Evolutionary conservation across 805 yeast genomes (phyloP).

Genomic region (Crinitomyces ghanaensis): DNA sequence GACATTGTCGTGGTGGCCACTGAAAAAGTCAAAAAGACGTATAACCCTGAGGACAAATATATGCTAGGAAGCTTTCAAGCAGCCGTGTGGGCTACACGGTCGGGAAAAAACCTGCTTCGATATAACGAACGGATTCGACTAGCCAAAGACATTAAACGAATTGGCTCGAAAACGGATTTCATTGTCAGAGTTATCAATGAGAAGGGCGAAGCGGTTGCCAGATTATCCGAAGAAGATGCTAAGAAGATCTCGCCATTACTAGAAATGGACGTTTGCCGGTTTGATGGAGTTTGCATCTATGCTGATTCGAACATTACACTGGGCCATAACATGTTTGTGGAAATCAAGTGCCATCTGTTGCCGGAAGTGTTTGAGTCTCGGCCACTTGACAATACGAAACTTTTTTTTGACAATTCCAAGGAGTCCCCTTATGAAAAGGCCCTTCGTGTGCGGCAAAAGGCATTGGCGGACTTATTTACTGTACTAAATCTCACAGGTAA

Average conservation of each 20-base stretch:
- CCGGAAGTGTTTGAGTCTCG: neutral
- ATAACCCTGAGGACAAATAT: conserved; percentile 14
- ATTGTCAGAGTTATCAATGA: conserved; percentile 25
- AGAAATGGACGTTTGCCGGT: conserved; percentile 40
- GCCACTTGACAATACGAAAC: neutral
- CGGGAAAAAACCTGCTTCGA: conserved; percentile 21
- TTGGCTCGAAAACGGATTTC: conserved; percentile 14
- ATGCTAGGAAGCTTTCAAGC: conserved; percentile 28
- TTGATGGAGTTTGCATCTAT: conserved; percentile 47
- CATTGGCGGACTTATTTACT: conserved; percentile 45
- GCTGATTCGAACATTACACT: conserved; percentile 48
- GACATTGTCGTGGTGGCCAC: neutral
- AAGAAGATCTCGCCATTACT: conserved; percentile 53
- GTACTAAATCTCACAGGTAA: conserved; percentile 27
- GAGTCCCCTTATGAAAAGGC: conserved; percentile 46
- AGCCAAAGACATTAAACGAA: neutral
- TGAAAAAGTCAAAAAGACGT: neutral
- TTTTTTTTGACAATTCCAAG: conserved; percentile 21
- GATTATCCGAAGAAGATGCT: conserved; percentile 63
- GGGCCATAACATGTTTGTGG: conserved; percentile 68
- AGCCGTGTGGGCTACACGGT: conserved; percentile 27
- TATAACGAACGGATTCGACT: conserved; percentile 23
- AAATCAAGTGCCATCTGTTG: conserved; percentile 40
- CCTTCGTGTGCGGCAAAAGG: conserved; percentile 42
- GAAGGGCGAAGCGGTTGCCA: conserved; percentile 52